A percentile compares a stretch with the other conserved stretches of the same genome.
These are phyloP conservation scores for Cocos nucifera DNA, from an alignment of 176 grass and related monocot species.

Conservation along the genomic window DNA sequence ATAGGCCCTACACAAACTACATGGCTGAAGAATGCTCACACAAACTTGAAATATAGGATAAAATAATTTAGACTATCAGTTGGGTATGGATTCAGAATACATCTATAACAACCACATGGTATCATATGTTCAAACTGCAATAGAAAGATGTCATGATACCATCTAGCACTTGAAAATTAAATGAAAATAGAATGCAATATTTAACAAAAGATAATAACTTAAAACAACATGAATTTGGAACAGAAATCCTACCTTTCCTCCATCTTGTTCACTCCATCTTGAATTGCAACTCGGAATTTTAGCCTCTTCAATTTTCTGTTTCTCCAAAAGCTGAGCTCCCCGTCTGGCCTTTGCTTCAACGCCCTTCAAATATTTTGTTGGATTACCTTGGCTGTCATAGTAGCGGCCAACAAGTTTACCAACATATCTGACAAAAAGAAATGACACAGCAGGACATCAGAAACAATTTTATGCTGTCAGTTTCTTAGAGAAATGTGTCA, in stretches of 20 bases:
- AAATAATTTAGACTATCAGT: too few relatives aligned
- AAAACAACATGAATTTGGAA: too few relatives aligned
- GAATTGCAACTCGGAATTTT: conserved; percentile 89
- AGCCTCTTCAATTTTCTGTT: conserved; percentile 71
- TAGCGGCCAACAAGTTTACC: conserved; percentile 78
- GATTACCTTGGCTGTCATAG: conserved; percentile 75
- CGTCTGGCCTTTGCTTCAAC: conserved; percentile 82
- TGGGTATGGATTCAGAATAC: too few relatives aligned
- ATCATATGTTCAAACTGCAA: too few relatives aligned
- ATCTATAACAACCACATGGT: too few relatives aligned
- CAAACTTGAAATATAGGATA: too few relatives aligned
- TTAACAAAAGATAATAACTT: too few relatives aligned
- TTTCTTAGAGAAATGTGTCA: background rate
- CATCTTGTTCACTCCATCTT: conserved; percentile 83
- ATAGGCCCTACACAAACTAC: too few relatives aligned
- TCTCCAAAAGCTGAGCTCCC: conserved; percentile 87
- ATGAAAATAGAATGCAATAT: too few relatives aligned
- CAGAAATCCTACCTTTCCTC: conserved; percentile 57
- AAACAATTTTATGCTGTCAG: background rate
- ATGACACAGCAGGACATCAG: background rate
- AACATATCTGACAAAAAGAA: conserved; percentile 42
- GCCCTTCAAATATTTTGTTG: conserved; percentile 87
- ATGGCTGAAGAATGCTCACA: too few relatives aligned
- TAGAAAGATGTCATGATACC: too few relatives aligned
- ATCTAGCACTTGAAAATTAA: too few relatives aligned